Conservation (phyloP, 768 basidiomycete species). For the Mycena metata region DNA sequence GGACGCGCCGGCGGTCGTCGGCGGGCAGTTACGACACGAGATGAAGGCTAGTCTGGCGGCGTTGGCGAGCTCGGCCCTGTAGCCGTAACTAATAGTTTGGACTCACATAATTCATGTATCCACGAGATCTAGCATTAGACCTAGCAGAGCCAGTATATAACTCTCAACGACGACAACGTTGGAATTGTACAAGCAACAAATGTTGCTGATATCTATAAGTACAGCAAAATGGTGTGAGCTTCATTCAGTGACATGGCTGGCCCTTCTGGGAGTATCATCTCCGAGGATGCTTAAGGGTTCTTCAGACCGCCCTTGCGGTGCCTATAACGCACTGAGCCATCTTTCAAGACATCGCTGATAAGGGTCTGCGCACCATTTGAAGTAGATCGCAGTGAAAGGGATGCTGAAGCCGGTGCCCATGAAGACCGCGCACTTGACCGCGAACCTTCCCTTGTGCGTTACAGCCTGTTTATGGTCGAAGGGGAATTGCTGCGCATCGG, state of each 20-base stretch:
- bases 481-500: slow-evolving; percentile 30
- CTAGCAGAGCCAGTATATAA: too few species aligned
- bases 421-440: slow-evolving; percentile 25
- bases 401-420: slow-evolving; percentile 36
- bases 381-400: slow-evolving; percentile 37
- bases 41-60: slow-evolving; percentile 34
- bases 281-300: slow-evolving; percentile 31
- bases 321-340: slow-evolving; percentile 16
- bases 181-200: too few species aligned
- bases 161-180: too few species aligned
- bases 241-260: background rate
- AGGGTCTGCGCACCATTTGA: slow-evolving; percentile 34
- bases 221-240: slow-evolving; percentile 7
- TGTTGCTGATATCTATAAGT: slow-evolving; percentile 20
- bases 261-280: background rate
- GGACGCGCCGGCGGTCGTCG: slow-evolving; percentile 46
- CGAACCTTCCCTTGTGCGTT: slow-evolving; percentile 28
- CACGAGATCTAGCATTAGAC: too few species aligned
- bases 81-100: too few species aligned
- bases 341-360: background rate
- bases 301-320: slow-evolving; percentile 33
- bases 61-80: slow-evolving; percentile 17
- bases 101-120: too few species aligned
- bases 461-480: slow-evolving; percentile 33
- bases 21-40: slow-evolving; percentile 50